Evolutionary conservation across 352 stramenopile genomes (phyloP), one percentile per base, ranked within the genome.

Genomic region (Globisporangium cystogenes): DNA sequence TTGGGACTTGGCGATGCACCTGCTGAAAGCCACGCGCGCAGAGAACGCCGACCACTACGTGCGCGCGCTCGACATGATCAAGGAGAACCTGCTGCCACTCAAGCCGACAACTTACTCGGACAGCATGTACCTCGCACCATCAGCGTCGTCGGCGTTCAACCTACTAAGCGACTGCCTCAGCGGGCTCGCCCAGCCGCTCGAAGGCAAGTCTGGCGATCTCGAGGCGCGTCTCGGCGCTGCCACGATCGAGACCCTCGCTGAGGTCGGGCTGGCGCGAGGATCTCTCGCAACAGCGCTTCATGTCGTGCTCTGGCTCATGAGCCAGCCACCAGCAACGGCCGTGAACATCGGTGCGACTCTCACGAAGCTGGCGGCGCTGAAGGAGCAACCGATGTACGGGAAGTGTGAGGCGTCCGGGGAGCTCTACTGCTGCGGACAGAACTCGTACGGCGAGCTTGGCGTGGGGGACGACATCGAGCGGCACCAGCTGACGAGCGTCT

Each of bases 371-470:
- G 74, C 79, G 7, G 67, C 75, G 8, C 50, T 95, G 20, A 93
- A 90, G 60, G 82, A 95, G 48, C 82, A 95, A 46, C 78, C 78
- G 12, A 83, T 95, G 51, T 95, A 95, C 44, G 85, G 82, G 8
- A 91, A 89, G 27, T 93, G 81, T 41, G 82, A 93, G 54, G 79
- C 83, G 35, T 93, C 77, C 0, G 83, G 82, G 2, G 85, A 95
- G 48, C 72, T 95, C 0, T 95, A 95, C 45, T 87, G 76, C 46
- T 96, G 83, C 37, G 86, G 86, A 3, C 86, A 96, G 41, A 96
- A 96, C 50, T 93, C 82, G 26, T 96, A 96, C 53, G 86, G 86
- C 44, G 86, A 96, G 60, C 65, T 96, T 16, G 83, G 83, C 7
- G 85, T 86, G 45, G 86, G 86, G 20, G 86, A 96, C 43, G 84